Conservation (phyloP, 257 asterid genomes). For the Przewalskia tangutica region DNA sequence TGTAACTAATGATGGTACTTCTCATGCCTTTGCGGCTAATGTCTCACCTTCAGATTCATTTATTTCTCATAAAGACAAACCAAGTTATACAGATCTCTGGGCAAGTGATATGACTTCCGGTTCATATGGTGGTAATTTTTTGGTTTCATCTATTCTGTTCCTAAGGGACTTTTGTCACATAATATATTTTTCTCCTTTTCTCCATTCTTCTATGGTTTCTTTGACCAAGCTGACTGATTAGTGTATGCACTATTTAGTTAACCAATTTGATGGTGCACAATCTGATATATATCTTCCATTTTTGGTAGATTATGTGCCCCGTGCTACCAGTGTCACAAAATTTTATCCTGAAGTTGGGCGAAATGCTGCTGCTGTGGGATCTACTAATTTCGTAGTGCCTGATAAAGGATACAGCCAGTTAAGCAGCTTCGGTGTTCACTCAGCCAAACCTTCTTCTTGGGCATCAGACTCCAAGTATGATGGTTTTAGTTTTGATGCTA, state of each 20-base stretch:
- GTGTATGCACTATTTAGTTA: neutral
- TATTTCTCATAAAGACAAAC: conserved; percentile 22
- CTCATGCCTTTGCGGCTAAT: conserved; percentile 28
- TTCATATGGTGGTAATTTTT: conserved; percentile 43
- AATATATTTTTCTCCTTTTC: neutral
- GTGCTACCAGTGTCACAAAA: conserved; percentile 23
- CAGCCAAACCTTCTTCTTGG: conserved; percentile 39
- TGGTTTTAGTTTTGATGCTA: conserved; percentile 36
- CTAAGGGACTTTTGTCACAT: neutral
- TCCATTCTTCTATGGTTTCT: conserved; percentile 5
- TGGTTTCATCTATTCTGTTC: neutral
- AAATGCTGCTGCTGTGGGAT: conserved; percentile 14
- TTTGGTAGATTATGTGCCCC: conserved; percentile 28
- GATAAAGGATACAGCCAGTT: conserved; percentile 33
- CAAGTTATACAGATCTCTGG: conserved; percentile 24
- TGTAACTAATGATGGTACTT: conserved; percentile 23
- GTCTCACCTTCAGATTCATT: conserved; percentile 27
- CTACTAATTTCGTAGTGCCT: conserved; percentile 23
- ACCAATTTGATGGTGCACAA: neutral
- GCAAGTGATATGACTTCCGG: conserved; percentile 26
- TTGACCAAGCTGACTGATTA: neutral
- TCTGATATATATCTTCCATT: conserved; percentile 1
- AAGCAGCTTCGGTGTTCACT: conserved; percentile 22
- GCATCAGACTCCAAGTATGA: conserved; percentile 23
- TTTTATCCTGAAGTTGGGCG: conserved; percentile 29